These are phyloP conservation scores for Paracamarosporium sp. DNA, from an alignment of 2,329 filamentous ascomycete species.

Conservation along the genomic window DNA sequence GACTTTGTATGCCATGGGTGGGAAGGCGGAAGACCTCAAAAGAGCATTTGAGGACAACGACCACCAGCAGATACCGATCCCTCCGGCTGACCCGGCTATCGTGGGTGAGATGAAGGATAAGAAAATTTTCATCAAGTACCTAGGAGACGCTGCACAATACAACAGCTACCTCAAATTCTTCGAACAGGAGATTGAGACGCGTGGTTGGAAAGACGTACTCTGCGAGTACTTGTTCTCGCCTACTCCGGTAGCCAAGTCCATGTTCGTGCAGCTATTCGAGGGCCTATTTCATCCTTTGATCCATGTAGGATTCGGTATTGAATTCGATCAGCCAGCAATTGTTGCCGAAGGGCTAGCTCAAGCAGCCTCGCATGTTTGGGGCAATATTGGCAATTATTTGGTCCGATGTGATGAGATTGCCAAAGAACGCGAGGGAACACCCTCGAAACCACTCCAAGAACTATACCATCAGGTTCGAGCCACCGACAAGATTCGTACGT, in stretches of 20 bases:
- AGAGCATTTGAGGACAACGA: no score
- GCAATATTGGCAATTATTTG: constrained; percentile 4
- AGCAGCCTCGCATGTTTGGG: constrained; percentile 18
- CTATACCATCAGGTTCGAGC: constrained; percentile 8
- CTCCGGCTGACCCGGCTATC: not conserved
- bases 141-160: constrained; percentile 9
- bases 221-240: constrained; percentile 11
- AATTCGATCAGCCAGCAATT: constrained; percentile 28
- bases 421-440: no score
- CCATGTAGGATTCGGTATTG: constrained; percentile 32
- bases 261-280: constrained; percentile 14
- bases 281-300: constrained; percentile 27
- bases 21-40: constrained; percentile 9
- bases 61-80: constrained; percentile 7
- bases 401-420: no score
- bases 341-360: constrained; percentile 33
- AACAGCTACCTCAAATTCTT: constrained; percentile 17
- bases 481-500: constrained; percentile 11
- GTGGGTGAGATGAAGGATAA: no score
- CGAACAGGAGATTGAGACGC: constrained; percentile 8
- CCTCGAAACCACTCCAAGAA: constrained; percentile 6
- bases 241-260: constrained; percentile 4
- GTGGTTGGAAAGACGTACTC: constrained; percentile 10
- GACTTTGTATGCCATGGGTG: constrained; percentile 7
- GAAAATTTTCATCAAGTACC: no score